A percentile compares a stretch with the other conserved stretches of the same genome.
Evolutionary conservation across 2,329 filamentous ascomycete genomes (phyloP).

Genomic region (Neophaeococcomyces mojaviensis): DNA sequence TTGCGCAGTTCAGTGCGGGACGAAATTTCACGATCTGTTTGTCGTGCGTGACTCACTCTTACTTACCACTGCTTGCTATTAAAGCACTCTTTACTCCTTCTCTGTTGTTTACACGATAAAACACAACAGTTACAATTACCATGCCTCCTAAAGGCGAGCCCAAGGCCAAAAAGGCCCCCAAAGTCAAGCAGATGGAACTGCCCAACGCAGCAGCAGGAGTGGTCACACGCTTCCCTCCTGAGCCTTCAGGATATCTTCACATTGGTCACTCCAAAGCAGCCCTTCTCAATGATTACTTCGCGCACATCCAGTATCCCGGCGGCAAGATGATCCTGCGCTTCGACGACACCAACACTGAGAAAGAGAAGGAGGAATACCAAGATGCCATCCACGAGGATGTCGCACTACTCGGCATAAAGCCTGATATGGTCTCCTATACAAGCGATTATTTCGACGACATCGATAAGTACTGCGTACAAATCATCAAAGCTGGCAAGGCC

Average conservation of each 20-base stretch:
- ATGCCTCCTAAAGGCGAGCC: slow-evolving; percentile 6
- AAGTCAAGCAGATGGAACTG: slow-evolving; percentile 26
- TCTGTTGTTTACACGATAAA: slow-evolving; percentile 7
- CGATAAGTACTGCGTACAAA: slow-evolving; percentile 73
- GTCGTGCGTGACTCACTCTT: neutral
- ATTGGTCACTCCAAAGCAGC: slow-evolving; percentile 30
- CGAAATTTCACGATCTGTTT: slow-evolving; percentile 8
- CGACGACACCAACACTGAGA: slow-evolving; percentile 94
- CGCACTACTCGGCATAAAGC: slow-evolving; percentile 81
- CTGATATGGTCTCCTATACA: slow-evolving; percentile 79
- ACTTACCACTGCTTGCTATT: neutral
- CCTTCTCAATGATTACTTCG: slow-evolving; percentile 28
- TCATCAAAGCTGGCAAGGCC: slow-evolving; percentile 80
- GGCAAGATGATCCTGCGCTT: slow-evolving; percentile 77
- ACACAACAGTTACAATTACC: neutral
- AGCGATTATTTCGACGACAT: slow-evolving; percentile 93
- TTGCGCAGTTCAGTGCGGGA: slow-evolving; percentile 7
- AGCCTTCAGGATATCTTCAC: slow-evolving; percentile 32
- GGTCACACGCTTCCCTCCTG: slow-evolving; percentile 31
- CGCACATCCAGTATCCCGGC: slow-evolving; percentile 41
- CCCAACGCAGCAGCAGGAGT: slow-evolving; percentile 26
- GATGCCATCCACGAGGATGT: slow-evolving; percentile 91
- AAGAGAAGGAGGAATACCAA: slow-evolving; percentile 95
- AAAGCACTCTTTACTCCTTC: neutral
- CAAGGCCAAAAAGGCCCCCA: slow-evolving; percentile 22